A percentile compares a stretch with the other conserved stretches of the same genome.
Conservation (phyloP, 257 asterid genomes). For the Capsicum chinense region DNA sequence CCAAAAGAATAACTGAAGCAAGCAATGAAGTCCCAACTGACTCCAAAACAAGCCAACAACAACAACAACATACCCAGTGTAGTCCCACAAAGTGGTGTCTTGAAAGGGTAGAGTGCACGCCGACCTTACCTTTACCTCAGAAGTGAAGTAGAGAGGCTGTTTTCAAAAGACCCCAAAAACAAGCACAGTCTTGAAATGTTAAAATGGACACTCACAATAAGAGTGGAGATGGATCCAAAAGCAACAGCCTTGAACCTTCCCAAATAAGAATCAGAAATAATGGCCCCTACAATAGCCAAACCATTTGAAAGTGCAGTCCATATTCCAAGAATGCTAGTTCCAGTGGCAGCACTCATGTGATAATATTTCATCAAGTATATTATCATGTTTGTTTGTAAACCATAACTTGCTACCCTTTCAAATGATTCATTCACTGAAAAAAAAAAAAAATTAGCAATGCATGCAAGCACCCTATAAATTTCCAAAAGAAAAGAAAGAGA, state of each 20-base stretch:
- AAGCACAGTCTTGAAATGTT: too few relatives aligned
- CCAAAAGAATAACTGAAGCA: too few relatives aligned
- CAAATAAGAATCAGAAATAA: conserved; percentile 30
- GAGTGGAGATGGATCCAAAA: conserved; percentile 27
- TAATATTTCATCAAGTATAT: neutral
- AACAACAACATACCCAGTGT: too few relatives aligned
- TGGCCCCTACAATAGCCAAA: conserved; percentile 32
- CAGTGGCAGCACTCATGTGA: neutral
- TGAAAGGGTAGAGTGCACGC: too few relatives aligned
- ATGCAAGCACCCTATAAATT: neutral
- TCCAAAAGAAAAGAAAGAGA: neutral
- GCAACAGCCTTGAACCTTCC: conserved; percentile 25
- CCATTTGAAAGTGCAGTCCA: conserved; percentile 21
- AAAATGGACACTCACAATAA: conserved; percentile 27
- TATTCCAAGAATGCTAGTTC: neutral
- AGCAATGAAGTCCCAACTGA: neutral
- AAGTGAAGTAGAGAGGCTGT: too few relatives aligned
- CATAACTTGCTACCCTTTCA: neutral
- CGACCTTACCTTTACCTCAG: too few relatives aligned
- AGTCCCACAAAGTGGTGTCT: too few relatives aligned
- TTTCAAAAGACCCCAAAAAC: too few relatives aligned
- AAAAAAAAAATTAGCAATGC: neutral
- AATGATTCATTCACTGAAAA: neutral
- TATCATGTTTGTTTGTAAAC: neutral
- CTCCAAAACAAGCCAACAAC: neutral